phyloP scores from a whole-genome alignment of 139 green algal species.

The Micromonas pusilla region DNA sequence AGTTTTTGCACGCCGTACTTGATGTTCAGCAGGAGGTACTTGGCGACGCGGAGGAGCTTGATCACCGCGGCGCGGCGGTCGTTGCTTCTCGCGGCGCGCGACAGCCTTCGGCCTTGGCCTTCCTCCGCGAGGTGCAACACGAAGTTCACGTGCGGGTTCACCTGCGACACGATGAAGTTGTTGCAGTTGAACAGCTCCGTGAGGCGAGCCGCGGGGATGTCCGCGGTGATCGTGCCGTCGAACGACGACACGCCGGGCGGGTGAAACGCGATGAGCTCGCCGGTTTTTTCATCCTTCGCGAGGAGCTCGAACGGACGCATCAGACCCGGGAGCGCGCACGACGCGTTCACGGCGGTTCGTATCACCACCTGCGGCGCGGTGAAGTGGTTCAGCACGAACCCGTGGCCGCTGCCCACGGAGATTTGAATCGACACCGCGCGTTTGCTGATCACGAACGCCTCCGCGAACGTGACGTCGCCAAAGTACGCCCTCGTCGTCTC shows the following conservation, averaged over 20 bases:
- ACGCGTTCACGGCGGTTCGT: constrained; percentile 21
- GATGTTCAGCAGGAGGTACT: constrained; percentile 23
- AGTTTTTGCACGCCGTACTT: constrained; percentile 20
- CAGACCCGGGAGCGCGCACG: constrained; percentile 21
- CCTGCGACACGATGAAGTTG: constrained; percentile 30
- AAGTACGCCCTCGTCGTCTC: constrained; percentile 9
- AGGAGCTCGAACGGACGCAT: constrained; percentile 21
- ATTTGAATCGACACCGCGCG: constrained; percentile 16
- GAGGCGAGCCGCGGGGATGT: constrained; percentile 10
- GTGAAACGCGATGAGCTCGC: constrained; percentile 17
- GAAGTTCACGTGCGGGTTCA: constrained; percentile 26
- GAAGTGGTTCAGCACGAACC: constrained; percentile 28
- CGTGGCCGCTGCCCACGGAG: neutral
- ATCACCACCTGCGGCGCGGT: constrained; percentile 12
- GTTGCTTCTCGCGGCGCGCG: neutral
- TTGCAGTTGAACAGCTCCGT: constrained; percentile 25
- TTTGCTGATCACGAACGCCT: constrained; percentile 15
- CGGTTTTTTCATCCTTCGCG: neutral
- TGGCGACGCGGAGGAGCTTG: constrained; percentile 21
- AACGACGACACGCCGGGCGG: neutral
- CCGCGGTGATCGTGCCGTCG: constrained; percentile 19
- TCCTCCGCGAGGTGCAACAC: constrained; percentile 24
- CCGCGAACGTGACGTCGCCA: constrained; percentile 24
- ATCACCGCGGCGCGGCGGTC: neutral
- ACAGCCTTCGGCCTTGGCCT: neutral